Base-by-base conservation (phyloP, 2,329 filamentous ascomycete genomes). In the Aspergillus aculeatus region DNA sequence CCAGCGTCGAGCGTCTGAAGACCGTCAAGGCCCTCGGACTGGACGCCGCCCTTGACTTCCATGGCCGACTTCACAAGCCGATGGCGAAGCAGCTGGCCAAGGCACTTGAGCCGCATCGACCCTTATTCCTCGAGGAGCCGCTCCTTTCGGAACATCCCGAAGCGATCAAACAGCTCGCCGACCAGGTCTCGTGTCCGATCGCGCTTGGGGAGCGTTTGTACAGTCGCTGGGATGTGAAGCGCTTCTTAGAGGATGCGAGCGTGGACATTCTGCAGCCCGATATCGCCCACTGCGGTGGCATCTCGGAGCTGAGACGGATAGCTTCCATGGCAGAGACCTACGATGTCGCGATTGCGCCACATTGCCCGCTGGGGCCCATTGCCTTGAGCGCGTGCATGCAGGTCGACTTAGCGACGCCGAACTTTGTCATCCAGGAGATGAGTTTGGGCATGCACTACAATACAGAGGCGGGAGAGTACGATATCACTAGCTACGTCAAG, bases 361-460 rank as follows among this genome's bases (percentile, higher is more conserved):
- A 92, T 66, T 91, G 88, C 64, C 89, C 89, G 0, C 73, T 92
- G 0, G 89, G 89, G 0, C 89, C 89, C 0, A 88, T 92, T 53
- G 88, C 89, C 0, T 77, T 92, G 16, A 89, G 89, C 0, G 89
- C 89, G 0, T 86, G 83, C 57, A 80, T 91, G 47, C 89, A 92
- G 63, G 83, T 92, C 1, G 86, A 85, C 24, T 79, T 83, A 21
- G 78, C 75, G 10, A 84, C 78, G 21, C 82, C 81, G 21, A 92
- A 89, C 72, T 91, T 89, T 70, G 84, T 83, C 0, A 92, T 92
- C 32, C 86, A 90, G 69, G 89, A 92, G 73, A 92, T 92, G 90
- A 88, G 86, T 56, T 69, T 92, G 31, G 90, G 89, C 0, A 92
- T 93, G 66, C 90, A 93, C 71, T 93, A 92, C 70, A 93, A 93